Conservation (phyloP, 306 rosid species). For the Cotoneaster glaucophyllus region DNA sequence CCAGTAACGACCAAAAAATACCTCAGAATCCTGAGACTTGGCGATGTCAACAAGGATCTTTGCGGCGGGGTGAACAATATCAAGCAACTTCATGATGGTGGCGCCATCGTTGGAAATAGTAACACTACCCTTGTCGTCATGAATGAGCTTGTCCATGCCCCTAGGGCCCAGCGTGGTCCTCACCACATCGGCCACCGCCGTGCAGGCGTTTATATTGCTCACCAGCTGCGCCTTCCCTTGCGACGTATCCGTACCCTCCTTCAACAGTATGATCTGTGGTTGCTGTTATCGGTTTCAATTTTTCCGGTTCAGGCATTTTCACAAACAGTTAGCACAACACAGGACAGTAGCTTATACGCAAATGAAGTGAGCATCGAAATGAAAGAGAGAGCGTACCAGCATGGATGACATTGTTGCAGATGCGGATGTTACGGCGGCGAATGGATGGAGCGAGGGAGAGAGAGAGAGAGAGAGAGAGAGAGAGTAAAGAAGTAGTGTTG, state of each 20-base stretch:
- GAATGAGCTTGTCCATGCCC: slow-evolving; percentile 98
- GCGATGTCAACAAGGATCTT: slow-evolving; percentile 96
- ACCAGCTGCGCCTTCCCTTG: slow-evolving; percentile 91
- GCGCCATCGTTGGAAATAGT: slow-evolving; percentile 98
- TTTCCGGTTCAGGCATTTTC: slow-evolving; percentile 20
- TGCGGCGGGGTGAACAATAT: slow-evolving; percentile 92
- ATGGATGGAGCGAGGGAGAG: background rate
- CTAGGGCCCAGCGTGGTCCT: slow-evolving; percentile 89
- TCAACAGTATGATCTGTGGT: slow-evolving; percentile 94
- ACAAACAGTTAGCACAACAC: slow-evolving; percentile 8
- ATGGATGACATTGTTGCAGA: slow-evolving; percentile 72
- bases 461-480: background rate
- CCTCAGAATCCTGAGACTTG: slow-evolving; percentile 97
- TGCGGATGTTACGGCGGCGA: slow-evolving; percentile 1
- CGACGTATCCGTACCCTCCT: slow-evolving; percentile 96
- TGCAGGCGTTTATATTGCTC: slow-evolving; percentile 96
- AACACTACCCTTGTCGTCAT: slow-evolving; percentile 79
- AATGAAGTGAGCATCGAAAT: background rate
- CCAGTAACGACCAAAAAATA: slow-evolving; percentile 3
- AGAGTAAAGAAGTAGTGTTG: background rate
- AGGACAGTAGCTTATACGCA: background rate
- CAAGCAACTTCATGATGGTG: slow-evolving; percentile 94
- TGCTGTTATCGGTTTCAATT: slow-evolving; percentile 47
- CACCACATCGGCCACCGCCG: slow-evolving; percentile 89
- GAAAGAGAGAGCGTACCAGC: slow-evolving; percentile 47